A percentile compares a stretch with the other conserved stretches of the same genome.
Conservation (phyloP, 2,329 filamentous ascomycete species). For the Aspergillus aculeatus region DNA sequence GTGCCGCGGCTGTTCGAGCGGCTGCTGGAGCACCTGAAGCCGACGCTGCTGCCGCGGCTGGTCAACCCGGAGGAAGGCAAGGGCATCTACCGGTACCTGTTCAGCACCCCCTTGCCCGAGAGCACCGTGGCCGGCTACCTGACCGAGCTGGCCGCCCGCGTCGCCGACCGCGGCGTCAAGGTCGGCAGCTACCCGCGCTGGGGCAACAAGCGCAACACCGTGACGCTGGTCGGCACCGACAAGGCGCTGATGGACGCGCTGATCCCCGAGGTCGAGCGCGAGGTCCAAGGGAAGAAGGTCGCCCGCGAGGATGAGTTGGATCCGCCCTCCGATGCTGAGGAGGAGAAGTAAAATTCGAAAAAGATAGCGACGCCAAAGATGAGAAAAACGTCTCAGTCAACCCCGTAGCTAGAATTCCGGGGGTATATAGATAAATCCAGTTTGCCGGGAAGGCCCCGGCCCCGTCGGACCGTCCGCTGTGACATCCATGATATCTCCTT, state of each 20-base stretch:
- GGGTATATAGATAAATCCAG: too few relatives aligned
- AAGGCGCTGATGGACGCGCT: conserved; percentile 74
- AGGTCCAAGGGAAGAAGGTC: conserved; percentile 71
- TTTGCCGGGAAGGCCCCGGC: too few relatives aligned
- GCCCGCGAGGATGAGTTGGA: conserved; percentile 70
- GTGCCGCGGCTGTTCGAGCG: conserved; percentile 81
- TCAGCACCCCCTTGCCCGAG: conserved; percentile 85
- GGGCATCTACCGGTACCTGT: conserved; percentile 72
- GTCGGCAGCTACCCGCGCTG: conserved; percentile 94
- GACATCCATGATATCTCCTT: too few relatives aligned
- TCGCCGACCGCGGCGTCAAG: conserved; percentile 76
- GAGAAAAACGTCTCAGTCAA: too few relatives aligned
- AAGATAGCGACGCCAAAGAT: not conserved
- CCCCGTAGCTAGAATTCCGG: too few relatives aligned
- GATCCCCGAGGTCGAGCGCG: conserved; percentile 72
- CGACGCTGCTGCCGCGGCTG: conserved; percentile 67
- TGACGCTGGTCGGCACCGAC: conserved; percentile 80
- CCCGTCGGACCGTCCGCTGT: too few relatives aligned
- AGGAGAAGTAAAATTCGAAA: not conserved
- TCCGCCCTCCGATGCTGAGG: conserved; percentile 33
- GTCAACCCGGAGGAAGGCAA: conserved; percentile 73
- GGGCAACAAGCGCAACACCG: conserved; percentile 83
- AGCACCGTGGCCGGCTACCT: conserved; percentile 81
- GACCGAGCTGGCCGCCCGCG: conserved; percentile 71
- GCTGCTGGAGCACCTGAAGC: conserved; percentile 74